phyloP scores from a whole-genome alignment of 2,329 filamentous ascomycete genomes.

The Cordyceps tenuipes region DNA sequence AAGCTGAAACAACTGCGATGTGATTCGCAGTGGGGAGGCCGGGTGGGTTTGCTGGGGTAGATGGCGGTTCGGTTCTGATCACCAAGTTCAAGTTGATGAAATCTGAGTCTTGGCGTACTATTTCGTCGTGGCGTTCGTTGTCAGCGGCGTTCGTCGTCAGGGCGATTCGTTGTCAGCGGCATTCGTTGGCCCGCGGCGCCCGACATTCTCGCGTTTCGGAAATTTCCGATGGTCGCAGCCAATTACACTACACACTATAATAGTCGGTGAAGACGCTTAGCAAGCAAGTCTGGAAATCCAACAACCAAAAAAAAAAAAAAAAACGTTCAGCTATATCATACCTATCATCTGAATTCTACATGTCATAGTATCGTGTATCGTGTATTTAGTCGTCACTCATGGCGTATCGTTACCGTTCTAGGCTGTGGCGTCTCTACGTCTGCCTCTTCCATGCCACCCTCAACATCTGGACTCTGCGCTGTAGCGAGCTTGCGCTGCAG shows the following conservation, averaged over 20 bases:
- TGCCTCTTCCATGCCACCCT: neutral
- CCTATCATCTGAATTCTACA: neutral
- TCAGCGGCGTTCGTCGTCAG: too few relatives aligned
- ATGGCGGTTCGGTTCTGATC: neutral
- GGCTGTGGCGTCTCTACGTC: neutral
- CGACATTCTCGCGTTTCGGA: neutral
- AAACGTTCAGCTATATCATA: too few relatives aligned
- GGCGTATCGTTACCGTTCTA: slow-evolving; percentile 2
- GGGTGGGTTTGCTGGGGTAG: neutral
- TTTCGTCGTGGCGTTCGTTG: neutral
- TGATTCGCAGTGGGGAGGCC: too few relatives aligned
- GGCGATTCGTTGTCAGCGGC: too few relatives aligned
- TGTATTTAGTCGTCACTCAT: neutral
- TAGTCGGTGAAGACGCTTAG: too few relatives aligned
- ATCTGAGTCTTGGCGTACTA: neutral
- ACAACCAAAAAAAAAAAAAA: too few relatives aligned
- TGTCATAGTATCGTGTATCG: neutral
- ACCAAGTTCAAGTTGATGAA: too few relatives aligned
- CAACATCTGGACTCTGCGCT: neutral
- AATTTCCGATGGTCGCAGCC: too few relatives aligned
- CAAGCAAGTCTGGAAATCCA: too few relatives aligned
- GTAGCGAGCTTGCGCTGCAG: neutral
- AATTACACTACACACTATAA: too few relatives aligned
- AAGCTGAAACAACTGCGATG: too few relatives aligned
- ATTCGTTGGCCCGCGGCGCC: too few relatives aligned